These are phyloP conservation scores for Pseudocercospora musae DNA, from an alignment of 2,329 filamentous ascomycete species.

Conservation along the genomic window DNA sequence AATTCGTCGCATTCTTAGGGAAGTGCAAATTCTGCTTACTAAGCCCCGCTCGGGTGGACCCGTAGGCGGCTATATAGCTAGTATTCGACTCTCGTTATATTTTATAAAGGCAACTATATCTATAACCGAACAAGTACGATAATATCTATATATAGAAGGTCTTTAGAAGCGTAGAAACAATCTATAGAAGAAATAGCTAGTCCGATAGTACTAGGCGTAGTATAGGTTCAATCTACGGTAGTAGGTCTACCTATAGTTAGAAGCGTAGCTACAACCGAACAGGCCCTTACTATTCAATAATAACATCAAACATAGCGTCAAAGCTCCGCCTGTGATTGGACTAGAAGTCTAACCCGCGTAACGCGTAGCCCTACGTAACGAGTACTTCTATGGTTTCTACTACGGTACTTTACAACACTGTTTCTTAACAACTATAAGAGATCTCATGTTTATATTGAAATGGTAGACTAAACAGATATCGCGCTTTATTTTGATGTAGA, in stretches of 20 bases:
- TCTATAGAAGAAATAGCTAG: not conserved
- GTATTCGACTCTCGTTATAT: not conserved
- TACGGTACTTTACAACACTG: no score
- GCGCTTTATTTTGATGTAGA: no score
- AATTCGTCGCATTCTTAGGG: not conserved
- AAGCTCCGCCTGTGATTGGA: not conserved
- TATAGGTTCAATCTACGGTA: not conserved
- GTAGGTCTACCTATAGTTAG: not conserved
- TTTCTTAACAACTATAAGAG: no score
- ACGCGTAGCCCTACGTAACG: no score
- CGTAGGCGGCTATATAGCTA: not conserved
- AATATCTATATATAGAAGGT: not conserved
- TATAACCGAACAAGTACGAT: not conserved
- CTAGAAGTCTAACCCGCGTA: no score
- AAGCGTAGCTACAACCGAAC: not conserved
- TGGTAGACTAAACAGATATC: no score
- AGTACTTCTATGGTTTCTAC: no score
- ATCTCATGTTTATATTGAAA: no score
- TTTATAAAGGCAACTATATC: not conserved
- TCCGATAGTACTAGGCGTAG: not conserved
- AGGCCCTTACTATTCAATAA: no score
- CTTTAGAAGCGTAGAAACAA: not conserved
- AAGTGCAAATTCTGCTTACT: not conserved
- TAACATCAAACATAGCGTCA: not conserved
- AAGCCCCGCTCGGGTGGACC: not conserved